Conservation (phyloP, 306 rosid species). For the Adenanthera pavonina region DNA sequence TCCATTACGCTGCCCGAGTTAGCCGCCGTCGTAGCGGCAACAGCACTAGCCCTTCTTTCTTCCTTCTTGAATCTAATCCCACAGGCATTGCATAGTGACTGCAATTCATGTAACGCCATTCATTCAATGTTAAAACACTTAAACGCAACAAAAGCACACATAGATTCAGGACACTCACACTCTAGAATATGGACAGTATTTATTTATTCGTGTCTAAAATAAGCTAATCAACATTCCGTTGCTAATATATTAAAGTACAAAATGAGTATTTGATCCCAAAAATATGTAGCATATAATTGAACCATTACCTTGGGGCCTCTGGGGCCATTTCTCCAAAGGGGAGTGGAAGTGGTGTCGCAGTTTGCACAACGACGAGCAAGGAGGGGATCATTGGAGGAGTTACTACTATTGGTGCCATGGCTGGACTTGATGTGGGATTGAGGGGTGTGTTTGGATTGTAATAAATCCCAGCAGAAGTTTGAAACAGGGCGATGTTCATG, state of each 20-base stretch:
- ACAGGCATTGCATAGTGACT: conserved; percentile 99
- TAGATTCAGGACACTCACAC: not conserved
- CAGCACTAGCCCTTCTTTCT: conserved; percentile 81
- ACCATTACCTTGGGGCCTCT: conserved; percentile 87
- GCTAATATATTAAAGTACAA: not conserved
- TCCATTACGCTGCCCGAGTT: conserved; percentile 50
- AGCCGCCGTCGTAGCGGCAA: conserved; percentile 49
- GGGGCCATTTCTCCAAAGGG: conserved; percentile 98
- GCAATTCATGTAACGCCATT: conserved; percentile 24
- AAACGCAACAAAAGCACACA: not conserved
- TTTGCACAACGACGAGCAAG: conserved; percentile 96
- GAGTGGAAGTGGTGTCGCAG: conserved; percentile 98
- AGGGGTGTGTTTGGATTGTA: conserved; percentile 61
- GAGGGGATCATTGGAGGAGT: conserved; percentile 59
- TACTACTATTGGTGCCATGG: conserved; percentile 22
- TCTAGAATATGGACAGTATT: no score
- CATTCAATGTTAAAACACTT: not conserved
- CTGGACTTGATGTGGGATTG: conserved; percentile 39
- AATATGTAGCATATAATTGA: not conserved
- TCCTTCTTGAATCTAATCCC: conserved; percentile 97
- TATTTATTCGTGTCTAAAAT: no score
- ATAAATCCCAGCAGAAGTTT: conserved; percentile 79
- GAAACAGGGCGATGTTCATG: conserved; percentile 39
- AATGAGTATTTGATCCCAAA: not conserved
- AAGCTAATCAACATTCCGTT: not conserved